phyloP scores from a whole-genome alignment of 2,329 filamentous ascomycete species.

The Pestalotiopsis sp. region DNA sequence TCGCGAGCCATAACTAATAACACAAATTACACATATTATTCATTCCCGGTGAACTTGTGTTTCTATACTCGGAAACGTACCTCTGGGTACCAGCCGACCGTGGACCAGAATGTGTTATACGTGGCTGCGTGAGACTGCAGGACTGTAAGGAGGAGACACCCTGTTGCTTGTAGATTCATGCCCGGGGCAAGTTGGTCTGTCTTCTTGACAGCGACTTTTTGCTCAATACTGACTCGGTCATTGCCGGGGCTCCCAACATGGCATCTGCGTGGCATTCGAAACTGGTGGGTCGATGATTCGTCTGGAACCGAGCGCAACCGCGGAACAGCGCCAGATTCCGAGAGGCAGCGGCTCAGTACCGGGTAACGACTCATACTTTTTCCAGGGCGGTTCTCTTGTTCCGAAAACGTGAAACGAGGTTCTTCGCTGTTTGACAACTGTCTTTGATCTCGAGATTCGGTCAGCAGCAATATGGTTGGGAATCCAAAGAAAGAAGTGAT shows the following conservation, averaged over 20 bases:
- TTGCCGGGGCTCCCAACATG: background rate
- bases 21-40: background rate
- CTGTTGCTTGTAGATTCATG: background rate
- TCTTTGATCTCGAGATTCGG: too few relatives aligned
- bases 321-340: slow-evolving; percentile 6
- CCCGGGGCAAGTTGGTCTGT: too few relatives aligned
- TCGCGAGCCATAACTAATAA: background rate
- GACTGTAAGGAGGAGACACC: background rate
- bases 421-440: too few relatives aligned
- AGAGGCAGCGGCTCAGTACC: background rate
- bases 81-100: too few relatives aligned
- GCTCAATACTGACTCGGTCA: background rate
- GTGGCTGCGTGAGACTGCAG: background rate
- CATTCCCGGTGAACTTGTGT: background rate
- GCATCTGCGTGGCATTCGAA: slow-evolving; percentile 3
- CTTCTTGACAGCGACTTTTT: too few relatives aligned
- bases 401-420: background rate
- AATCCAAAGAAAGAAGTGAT: background rate
- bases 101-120: background rate
- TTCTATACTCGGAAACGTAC: background rate
- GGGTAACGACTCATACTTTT: background rate
- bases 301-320: background rate
- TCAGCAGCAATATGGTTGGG: background rate
- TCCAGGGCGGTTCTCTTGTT: background rate
- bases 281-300: background rate